Percentiles rank a stretch among this genome's conserved stretches.
Evolutionary conservation across 345 rosid genomes (phyloP).

Genomic region (Raphanus sativus): DNA sequence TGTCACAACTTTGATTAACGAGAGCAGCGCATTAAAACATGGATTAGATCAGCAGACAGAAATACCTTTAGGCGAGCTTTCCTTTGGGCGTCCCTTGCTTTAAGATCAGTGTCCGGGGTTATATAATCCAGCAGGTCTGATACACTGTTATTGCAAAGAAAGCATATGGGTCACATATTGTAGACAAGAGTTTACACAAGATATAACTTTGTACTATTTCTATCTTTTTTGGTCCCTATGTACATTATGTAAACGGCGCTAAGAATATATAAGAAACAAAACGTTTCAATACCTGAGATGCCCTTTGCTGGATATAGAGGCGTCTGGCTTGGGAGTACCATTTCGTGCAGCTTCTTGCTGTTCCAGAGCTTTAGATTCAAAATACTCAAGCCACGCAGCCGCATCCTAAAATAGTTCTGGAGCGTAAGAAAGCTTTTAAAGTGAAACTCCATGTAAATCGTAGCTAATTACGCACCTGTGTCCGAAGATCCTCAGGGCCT

Average conservation of each 20-base stretch:
- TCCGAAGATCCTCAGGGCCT: conserved; percentile 89
- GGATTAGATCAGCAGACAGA: conserved; percentile 7
- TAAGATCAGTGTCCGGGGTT: conserved; percentile 81
- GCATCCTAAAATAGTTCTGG: conserved; percentile 65
- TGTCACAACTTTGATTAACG: conserved; percentile 8
- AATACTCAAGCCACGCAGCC: conserved; percentile 98
- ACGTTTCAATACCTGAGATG: conserved; percentile 69
- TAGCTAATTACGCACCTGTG: conserved; percentile 65
- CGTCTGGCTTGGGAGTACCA: conserved; percentile 97
- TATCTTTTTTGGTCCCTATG: conserved; percentile 10
- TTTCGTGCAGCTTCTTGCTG: conserved; percentile 97
- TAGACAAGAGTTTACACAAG: conserved; percentile 26
- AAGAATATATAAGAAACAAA: not conserved
- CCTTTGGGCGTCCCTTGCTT: conserved; percentile 91
- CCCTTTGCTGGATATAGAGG: conserved; percentile 97
- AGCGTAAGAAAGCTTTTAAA: conserved; percentile 26
- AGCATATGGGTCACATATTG: conserved; percentile 29
- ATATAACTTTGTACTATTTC: conserved; percentile 4
- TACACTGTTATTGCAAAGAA: conserved; percentile 56
- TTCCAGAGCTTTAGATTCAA: conserved; percentile 90
- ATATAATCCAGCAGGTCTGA: conserved; percentile 98
- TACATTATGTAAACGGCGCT: conserved; percentile 5
- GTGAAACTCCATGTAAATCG: not conserved
- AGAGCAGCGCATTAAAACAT: not conserved
- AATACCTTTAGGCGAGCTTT: conserved; percentile 87